phyloP scores from a whole-genome alignment of 345 rosid genomes.

The Corchorus capsularis region DNA sequence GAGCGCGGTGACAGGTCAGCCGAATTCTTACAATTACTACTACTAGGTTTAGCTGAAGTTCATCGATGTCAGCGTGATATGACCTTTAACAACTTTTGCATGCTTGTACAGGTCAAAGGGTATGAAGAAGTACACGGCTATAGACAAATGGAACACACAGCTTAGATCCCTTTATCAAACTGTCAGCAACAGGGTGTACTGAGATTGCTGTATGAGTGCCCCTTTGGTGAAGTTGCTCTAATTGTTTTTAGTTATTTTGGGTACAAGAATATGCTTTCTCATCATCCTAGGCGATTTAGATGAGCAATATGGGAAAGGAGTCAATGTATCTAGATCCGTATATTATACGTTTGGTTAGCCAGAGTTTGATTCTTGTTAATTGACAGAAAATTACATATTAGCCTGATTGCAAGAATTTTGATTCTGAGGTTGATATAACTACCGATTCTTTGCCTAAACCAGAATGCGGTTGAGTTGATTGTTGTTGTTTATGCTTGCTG shows the following conservation, averaged over 20 bases:
- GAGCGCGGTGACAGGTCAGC: conserved; percentile 86
- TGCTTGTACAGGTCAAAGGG: conserved; percentile 71
- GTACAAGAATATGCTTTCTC: conserved; percentile 1
- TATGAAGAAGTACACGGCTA: conserved; percentile 84
- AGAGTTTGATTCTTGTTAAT: not conserved
- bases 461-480: not conserved
- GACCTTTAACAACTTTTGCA: not conserved
- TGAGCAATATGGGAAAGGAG: not conserved
- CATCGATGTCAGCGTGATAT: not conserved
- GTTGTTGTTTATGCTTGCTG: not conserved
- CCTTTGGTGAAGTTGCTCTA: conserved; percentile 4
- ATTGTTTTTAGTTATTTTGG: conserved; percentile 9
- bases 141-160: conserved; percentile 97
- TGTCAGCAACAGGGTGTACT: conserved; percentile 72
- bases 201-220: conserved; percentile 16
- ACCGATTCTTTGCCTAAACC: not conserved
- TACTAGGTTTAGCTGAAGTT: conserved; percentile 17
- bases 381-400: not conserved
- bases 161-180: conserved; percentile 71
- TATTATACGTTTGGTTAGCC: conserved; percentile 5
- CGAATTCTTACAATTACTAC: not conserved
- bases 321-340: not conserved
- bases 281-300: not conserved
- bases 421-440: not conserved
- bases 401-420: conserved; percentile 14